phyloP scores from a whole-genome alignment of 495 filamentous ascomycete genomes.

The Penicillium bialowiezense region DNA sequence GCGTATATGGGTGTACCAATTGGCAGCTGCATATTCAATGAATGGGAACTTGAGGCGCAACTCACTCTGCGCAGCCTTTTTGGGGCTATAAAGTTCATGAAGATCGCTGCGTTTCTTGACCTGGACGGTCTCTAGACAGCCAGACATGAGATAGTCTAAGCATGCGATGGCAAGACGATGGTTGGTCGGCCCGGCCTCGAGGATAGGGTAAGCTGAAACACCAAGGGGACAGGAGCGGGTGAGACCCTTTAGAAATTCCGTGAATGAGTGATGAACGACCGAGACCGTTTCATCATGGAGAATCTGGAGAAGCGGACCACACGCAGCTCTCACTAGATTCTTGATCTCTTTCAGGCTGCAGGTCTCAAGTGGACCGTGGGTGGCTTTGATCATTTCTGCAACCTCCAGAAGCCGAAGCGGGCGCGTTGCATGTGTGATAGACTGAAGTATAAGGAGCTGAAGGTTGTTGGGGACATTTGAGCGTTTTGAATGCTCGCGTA shows the following conservation, averaged over 20 bases:
- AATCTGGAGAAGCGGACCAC: constrained; percentile 51
- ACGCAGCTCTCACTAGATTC: constrained; percentile 27
- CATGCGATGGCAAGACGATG: constrained; percentile 13
- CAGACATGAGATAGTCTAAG: constrained; percentile 15
- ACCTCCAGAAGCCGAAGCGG: constrained; percentile 51
- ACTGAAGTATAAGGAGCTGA: constrained; percentile 45
- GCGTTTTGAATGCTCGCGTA: constrained; percentile 36
- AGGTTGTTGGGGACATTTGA: constrained; percentile 33
- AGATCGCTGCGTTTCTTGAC: constrained; percentile 5
- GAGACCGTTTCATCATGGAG: constrained; percentile 46
- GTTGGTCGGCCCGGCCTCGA: constrained; percentile 12
- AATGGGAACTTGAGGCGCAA: constrained; percentile 17
- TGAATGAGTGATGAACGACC: constrained; percentile 55
- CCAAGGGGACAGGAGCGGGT: neutral
- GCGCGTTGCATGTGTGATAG: constrained; percentile 47
- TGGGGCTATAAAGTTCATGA: neutral
- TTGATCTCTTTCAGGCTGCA: constrained; percentile 23
- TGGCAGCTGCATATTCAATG: constrained; percentile 18
- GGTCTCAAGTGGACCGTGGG: neutral
- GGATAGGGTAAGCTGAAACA: constrained; percentile 4
- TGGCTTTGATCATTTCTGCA: constrained; percentile 33
- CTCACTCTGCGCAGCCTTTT: constrained; percentile 4
- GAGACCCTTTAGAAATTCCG: constrained; percentile 41
- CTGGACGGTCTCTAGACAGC: constrained; percentile 13
- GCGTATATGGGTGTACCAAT: constrained; percentile 18